Evolutionary conservation across 2,329 filamentous ascomycete genomes (phyloP).

Genomic region (Cladophialophora immunda): DNA sequence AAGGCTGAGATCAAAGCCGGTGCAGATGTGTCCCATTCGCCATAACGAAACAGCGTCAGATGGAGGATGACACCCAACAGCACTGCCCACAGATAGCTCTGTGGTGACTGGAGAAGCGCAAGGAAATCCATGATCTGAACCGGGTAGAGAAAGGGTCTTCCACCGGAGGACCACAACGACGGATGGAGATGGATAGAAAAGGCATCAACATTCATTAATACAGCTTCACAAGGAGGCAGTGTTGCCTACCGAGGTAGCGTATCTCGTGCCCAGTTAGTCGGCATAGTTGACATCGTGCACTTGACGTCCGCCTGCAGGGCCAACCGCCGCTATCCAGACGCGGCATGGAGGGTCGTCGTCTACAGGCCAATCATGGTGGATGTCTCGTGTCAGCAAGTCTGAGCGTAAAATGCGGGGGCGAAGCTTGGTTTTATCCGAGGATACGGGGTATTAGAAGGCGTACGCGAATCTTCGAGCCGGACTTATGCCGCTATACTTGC

Average conservation of each 20-base stretch:
- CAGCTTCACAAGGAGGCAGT: background rate
- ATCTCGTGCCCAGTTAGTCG: background rate
- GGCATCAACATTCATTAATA: constrained; percentile 3
- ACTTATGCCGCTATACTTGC: too few species aligned
- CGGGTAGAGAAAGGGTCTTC: background rate
- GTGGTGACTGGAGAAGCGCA: background rate
- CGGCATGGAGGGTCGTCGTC: background rate
- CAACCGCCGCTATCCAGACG: background rate
- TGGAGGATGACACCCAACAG: constrained; percentile 4
- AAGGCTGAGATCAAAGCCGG: background rate
- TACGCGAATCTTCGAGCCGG: too few species aligned
- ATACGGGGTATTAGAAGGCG: background rate
- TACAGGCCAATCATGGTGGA: background rate
- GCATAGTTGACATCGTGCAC: constrained; percentile 1
- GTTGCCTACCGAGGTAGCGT: background rate
- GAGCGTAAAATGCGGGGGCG: background rate
- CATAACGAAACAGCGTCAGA: constrained; percentile 2
- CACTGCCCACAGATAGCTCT: background rate
- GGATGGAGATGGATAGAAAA: background rate
- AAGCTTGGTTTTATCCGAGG: constrained; percentile 1
- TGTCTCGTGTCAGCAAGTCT: background rate
- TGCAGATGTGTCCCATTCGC: constrained; percentile 12
- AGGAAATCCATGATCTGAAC: background rate
- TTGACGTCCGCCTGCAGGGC: constrained; percentile 1
- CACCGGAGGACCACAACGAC: background rate